Conservation (phyloP, 306 rosid genomes). For the Gastrolobium villosum region DNA sequence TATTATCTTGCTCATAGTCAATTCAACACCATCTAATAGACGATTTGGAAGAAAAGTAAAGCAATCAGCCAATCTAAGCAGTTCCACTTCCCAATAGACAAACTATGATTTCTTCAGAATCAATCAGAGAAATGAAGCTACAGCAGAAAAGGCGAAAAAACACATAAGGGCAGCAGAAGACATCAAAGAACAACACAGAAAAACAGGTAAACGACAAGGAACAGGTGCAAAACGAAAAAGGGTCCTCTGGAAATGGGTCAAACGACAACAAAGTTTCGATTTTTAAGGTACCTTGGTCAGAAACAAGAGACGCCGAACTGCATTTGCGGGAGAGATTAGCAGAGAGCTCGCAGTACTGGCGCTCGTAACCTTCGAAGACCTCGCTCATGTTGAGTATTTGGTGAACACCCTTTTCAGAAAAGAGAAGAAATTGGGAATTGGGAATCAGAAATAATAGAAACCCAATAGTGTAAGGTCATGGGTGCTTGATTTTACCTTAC, state of each 20-base stretch:
- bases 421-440: not conserved
- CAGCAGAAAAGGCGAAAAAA: not conserved
- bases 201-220: conserved; percentile 16
- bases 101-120: not conserved
- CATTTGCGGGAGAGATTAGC: conserved; percentile 87
- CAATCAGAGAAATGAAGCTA: conserved; percentile 31
- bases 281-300: conserved; percentile 56
- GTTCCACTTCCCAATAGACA: not conserved
- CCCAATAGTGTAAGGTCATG: not conserved
- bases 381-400: conserved; percentile 63
- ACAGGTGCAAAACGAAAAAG: conserved; percentile 26
- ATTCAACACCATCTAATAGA: not conserved
- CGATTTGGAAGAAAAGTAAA: not conserved
- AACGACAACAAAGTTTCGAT: conserved; percentile 7
- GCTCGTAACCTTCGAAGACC: conserved; percentile 91
- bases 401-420: conserved; percentile 13
- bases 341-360: conserved; percentile 94
- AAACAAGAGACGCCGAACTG: conserved; percentile 63
- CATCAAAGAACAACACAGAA: not conserved
- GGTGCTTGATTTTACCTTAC: conserved; percentile 40
- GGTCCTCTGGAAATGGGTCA: not conserved
- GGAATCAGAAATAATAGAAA: conserved; percentile 36
- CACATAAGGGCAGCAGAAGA: not conserved
- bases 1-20: not conserved
- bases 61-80: not conserved